Base-by-base conservation (phyloP, 192 early-diverging fungal genomes). In the Helicostylum pulchrum region DNA sequence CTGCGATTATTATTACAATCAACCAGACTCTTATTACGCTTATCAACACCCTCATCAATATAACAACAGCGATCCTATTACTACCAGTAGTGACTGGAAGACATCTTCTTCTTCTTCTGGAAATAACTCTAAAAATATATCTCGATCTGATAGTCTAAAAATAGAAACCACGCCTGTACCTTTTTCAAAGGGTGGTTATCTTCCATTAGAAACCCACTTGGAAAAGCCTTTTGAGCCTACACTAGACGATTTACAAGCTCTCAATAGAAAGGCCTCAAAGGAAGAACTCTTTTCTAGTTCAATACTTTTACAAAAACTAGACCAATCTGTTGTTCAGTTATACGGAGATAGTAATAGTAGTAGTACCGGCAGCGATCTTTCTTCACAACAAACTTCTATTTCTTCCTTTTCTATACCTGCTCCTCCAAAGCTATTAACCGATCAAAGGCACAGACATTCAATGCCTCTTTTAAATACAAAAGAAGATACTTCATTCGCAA, bases 221-320 rank as follows among this genome's bases (percentile, higher is more conserved):
- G 57, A 59, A 26, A 59, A 59, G 11, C 57, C 57, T 19, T 59
- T 45, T 44, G 57, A 59, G 11, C 54, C 54, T 4, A 36, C 17
- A 7, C 17, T 32, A 19, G 17, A 56, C 19, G 34, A 19, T 20
- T 34, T 15, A 9, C 31, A n/a, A 39, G 17, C 54, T 34, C 31
- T 56, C 14, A 32, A 19, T 0, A 26, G 54, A n/a, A 56, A 56
- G 17, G 54, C 3, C 0, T 56, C 54, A 9, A 56, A 56, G 17
- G 54, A 56, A 39, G 54, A 56, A 10, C 30, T 56, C 7, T 3
- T 34, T 26, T 26, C 26, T 26, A 26, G 2, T 26, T 26, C 26
- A 26, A 26, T 26, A 26, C 26, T 26, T 26, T 26, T 26, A 26
- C 26, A 26, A 26, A 26, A 26, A 39, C 9, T 39, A 39, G 36